Evolutionary conservation across 2,329 filamentous ascomycete species (phyloP).

Genomic region (Leptosphaerulina australis): DNA sequence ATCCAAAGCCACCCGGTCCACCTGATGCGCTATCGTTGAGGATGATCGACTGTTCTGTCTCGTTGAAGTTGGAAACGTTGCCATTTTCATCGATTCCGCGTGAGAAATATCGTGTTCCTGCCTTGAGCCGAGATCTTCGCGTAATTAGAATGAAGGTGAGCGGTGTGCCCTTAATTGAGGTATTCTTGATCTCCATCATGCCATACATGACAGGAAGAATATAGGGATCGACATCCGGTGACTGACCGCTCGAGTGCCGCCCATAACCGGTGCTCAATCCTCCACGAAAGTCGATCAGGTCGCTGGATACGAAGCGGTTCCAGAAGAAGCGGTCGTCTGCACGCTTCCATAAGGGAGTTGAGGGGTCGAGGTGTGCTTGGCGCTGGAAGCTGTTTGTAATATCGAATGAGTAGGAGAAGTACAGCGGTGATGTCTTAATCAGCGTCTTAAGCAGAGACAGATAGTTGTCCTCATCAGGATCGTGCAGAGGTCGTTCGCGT

Average conservation of each 20-base stretch:
- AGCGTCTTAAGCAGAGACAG: conserved; percentile 79
- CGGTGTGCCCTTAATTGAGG: conserved; percentile 80
- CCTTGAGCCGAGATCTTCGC: conserved; percentile 83
- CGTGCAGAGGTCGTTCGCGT: conserved; percentile 87
- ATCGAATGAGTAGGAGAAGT: conserved; percentile 97
- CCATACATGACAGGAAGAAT: conserved; percentile 96
- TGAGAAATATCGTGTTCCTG: conserved; percentile 92
- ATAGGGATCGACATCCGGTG: conserved; percentile 82
- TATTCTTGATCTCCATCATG: conserved; percentile 89
- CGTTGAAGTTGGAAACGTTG: conserved; percentile 98
- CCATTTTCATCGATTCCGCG: conserved; percentile 91
- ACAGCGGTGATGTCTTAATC: conserved; percentile 86
- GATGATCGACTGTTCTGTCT: conserved; percentile 92
- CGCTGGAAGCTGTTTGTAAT: conserved; percentile 97
- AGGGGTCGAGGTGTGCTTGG: conserved; percentile 76
- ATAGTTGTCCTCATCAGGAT: conserved; percentile 93
- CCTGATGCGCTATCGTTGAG: conserved; percentile 78
- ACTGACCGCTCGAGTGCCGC: conserved; percentile 69
- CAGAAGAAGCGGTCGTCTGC: conserved; percentile 98
- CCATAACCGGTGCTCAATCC: conserved; percentile 57
- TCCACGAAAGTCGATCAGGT: conserved; percentile 86
- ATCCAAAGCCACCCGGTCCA: conserved; percentile 78
- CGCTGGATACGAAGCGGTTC: conserved; percentile 91
- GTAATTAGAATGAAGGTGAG: conserved; percentile 89
- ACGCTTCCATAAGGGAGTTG: conserved; percentile 82